A percentile compares a stretch with the other conserved stretches of the same genome.
Conservation (phyloP, 768 basidiomycete genomes). For the Leccinum uliginosum region DNA sequence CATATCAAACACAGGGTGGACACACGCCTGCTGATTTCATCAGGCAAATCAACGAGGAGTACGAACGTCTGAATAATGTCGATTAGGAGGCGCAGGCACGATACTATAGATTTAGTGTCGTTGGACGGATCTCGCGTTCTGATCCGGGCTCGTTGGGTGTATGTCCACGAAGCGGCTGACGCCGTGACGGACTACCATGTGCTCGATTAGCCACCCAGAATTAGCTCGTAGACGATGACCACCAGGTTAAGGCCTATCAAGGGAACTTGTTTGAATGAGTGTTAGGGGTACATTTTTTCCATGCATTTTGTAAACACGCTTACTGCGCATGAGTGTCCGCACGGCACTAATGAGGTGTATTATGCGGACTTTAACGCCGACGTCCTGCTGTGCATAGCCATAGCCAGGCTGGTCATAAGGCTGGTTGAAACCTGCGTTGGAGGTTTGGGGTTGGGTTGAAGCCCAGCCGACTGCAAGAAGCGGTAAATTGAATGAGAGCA, state of each 20-base stretch:
- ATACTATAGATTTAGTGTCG: slow-evolving; percentile 6
- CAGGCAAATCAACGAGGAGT: slow-evolving; percentile 70
- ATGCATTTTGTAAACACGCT: slow-evolving; percentile 36
- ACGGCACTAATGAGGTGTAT: slow-evolving; percentile 94
- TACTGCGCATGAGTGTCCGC: slow-evolving; percentile 95
- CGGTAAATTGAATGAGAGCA: slow-evolving; percentile 14
- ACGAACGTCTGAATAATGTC: slow-evolving; percentile 52
- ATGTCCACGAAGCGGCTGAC: slow-evolving; percentile 8
- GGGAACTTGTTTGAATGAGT: slow-evolving; percentile 61
- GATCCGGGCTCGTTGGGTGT: slow-evolving; percentile 10
- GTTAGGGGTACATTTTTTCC: slow-evolving; percentile 4
- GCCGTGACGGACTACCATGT: slow-evolving; percentile 12
- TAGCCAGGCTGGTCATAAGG: slow-evolving; percentile 64
- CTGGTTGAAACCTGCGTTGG: slow-evolving; percentile 57
- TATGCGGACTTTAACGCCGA: slow-evolving; percentile 77
- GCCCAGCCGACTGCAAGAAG: slow-evolving; percentile 79
- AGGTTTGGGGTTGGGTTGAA: slow-evolving; percentile 55
- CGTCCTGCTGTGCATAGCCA: slow-evolving; percentile 50
- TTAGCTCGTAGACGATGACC: slow-evolving; percentile 82
- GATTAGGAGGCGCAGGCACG: slow-evolving; percentile 18
- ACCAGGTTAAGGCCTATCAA: slow-evolving; percentile 83
- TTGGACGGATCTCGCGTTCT: slow-evolving; percentile 3
- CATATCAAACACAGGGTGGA: slow-evolving; percentile 51
- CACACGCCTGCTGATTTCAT: slow-evolving; percentile 74
- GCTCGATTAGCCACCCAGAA: slow-evolving; percentile 49